phyloP scores from a whole-genome alignment of 352 stramenopile genomes.

The Globisporangium canariense region DNA sequence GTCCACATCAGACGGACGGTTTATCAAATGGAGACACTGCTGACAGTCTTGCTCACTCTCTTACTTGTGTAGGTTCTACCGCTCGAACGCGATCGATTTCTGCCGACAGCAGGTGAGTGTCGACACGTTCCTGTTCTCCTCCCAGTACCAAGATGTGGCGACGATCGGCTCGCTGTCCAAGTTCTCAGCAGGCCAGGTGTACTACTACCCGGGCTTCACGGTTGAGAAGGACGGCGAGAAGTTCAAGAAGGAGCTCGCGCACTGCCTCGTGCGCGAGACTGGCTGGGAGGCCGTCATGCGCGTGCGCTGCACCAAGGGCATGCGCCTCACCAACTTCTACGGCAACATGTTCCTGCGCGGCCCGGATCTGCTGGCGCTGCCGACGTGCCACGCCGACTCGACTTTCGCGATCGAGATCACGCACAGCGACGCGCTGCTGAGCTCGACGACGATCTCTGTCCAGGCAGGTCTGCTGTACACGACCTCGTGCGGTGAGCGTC shows the following conservation, averaged over 20 bases:
- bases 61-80: slow-evolving; percentile 73
- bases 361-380: slow-evolving; percentile 96
- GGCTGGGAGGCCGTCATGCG: slow-evolving; percentile 96
- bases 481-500: slow-evolving; percentile 93
- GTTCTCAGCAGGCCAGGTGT: slow-evolving; percentile 94
- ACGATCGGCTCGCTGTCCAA: slow-evolving; percentile 94
- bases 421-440: slow-evolving; percentile 95
- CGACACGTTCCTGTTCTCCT: slow-evolving; percentile 97
- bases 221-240: slow-evolving; percentile 88
- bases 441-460: slow-evolving; percentile 92
- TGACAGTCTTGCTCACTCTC: neutral
- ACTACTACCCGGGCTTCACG: slow-evolving; percentile 97
- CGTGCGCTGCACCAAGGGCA: slow-evolving; percentile 95
- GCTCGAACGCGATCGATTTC: slow-evolving; percentile 95
- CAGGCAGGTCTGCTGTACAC: slow-evolving; percentile 98
- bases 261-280: slow-evolving; percentile 91
- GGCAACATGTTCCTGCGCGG: slow-evolving; percentile 98
- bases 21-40: neutral
- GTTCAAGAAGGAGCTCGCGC: slow-evolving; percentile 92
- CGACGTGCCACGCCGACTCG: slow-evolving; percentile 94
- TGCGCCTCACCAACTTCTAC: slow-evolving; percentile 98
- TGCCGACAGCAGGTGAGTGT: slow-evolving; percentile 98
- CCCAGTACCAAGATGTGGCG: slow-evolving; percentile 96
- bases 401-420: slow-evolving; percentile 97
- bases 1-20: neutral